Evolutionary conservation across 345 rosid genomes (phyloP), one percentile per base, ranked within the genome.

Genomic region (Odontarrhena argentea): DNA sequence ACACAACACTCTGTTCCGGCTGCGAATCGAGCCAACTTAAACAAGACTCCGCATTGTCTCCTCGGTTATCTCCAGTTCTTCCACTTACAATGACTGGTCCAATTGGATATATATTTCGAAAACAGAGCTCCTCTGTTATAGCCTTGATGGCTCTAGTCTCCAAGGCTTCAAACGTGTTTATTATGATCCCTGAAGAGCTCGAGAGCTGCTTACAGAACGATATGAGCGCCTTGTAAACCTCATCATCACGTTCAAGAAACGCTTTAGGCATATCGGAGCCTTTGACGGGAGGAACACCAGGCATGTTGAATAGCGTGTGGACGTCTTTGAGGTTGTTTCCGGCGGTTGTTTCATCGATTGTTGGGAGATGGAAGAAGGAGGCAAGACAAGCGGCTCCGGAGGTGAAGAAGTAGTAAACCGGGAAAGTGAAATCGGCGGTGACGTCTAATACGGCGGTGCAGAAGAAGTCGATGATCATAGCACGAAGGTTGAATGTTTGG

Each of bases 131-230:
- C 6, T 80, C 82, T 26, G 49, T 13, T 6, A 79, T 65, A 1
- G 90, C 81, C 55, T 61, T 63, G 1, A 75, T 30, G 8, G 74
- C 73, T 68, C 77, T 73, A 0, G 61, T 28, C 73, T 90, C 95
- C 8, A 90, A 84, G 13, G 44, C 35, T 4, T 81, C 85, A 34
- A 82, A 90, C 2, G 87, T 74, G 79, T 90, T 86, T 1, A 79
- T 59, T 1, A 90, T 78, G 25, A 90, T 49, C 45, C 92, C 95
- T 3, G 71, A 68, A 0, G 84, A 65, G n/a, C 56, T 65, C 0
- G 60, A 43, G 65, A 81, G 35, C 60, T 47, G 15, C 4, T 2
- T 45, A 15, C 75, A 51, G 4, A 52, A 9, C 0, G 68, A 32
- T 3, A 78, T 9, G 13, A 78, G 68, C 32, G 22, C 59, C 5